Evolutionary conservation across 805 yeast species (phyloP).

Genomic region (Brettanomyces bruxellensis): DNA sequence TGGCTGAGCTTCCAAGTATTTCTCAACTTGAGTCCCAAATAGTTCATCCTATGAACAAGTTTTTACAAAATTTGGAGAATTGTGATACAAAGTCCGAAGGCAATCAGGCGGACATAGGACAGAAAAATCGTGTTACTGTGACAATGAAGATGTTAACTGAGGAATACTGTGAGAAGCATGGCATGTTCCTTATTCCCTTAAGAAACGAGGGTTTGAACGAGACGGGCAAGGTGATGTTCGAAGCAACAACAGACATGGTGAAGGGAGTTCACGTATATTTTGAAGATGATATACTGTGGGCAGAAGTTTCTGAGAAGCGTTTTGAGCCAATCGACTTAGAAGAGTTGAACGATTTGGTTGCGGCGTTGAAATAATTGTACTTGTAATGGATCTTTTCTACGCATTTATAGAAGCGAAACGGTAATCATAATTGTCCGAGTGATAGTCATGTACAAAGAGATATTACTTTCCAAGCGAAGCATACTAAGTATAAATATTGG

Average conservation of each 20-base stretch:
- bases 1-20: not conserved
- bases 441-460: no score
- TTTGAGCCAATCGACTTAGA: constrained; percentile 37
- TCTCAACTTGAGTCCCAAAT: not conserved
- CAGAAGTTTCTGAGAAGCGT: constrained; percentile 9
- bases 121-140: constrained; percentile 6
- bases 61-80: not conserved
- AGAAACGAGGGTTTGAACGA: constrained; percentile 19
- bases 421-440: no score
- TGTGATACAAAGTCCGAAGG: not conserved
- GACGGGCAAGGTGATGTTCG: constrained; percentile 35
- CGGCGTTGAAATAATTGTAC: not conserved
- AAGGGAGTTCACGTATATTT: constrained; percentile 37
- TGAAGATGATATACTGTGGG: constrained; percentile 55
- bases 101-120: no score
- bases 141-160: constrained; percentile 61
- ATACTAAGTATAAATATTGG: no score
- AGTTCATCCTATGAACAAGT: not conserved
- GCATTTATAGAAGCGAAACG: not conserved
- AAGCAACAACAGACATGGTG: constrained; percentile 29
- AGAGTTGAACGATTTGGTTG: constrained; percentile 12
- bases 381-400: not conserved
- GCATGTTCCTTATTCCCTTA: constrained; percentile 32
- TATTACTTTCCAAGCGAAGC: no score
- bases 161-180: constrained; percentile 44